A percentile compares a stretch with the other conserved stretches of the same genome.
Conservation (phyloP, 2,329 filamentous ascomycete genomes). For the Myrmaecium sp. region DNA sequence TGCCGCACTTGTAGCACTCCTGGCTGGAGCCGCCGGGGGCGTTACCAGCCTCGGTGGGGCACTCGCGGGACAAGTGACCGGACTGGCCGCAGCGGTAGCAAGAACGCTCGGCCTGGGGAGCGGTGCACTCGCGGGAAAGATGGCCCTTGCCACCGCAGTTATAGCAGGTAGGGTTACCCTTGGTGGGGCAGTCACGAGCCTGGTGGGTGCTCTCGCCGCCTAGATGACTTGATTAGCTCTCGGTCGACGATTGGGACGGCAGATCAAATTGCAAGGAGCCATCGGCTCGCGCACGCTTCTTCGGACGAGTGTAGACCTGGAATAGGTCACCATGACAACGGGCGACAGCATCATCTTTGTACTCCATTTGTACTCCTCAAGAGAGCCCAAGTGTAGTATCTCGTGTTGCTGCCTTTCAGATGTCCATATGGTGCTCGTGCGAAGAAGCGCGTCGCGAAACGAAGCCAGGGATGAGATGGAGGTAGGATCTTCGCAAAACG, state of each 20-base stretch:
- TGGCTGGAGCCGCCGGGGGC: constrained; percentile 30
- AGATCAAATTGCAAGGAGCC: no score
- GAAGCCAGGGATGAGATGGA: neutral
- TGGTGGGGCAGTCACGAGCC: constrained; percentile 33
- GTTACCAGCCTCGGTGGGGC: constrained; percentile 37
- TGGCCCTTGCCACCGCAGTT: constrained; percentile 32
- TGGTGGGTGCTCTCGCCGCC: constrained; percentile 33
- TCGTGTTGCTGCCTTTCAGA: no score
- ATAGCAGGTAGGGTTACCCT: constrained; percentile 32
- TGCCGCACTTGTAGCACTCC: constrained; percentile 96
- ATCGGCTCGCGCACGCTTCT: no score
- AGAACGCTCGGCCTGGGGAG: constrained; percentile 70
- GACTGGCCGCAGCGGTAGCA: constrained; percentile 61
- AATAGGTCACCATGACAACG: no score
- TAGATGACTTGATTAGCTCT: constrained; percentile 9
- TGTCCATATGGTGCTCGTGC: constrained; percentile 2
- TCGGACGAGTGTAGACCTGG: no score
- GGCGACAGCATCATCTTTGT: no score
- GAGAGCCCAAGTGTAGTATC: no score
- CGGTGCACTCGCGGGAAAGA: constrained; percentile 68
- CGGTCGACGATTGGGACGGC: no score
- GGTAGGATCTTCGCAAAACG: no score
- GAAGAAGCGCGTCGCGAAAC: constrained; percentile 1
- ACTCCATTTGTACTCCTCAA: no score
- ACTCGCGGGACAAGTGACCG: constrained; percentile 87